Evolutionary conservation across 2,329 filamentous ascomycete genomes (phyloP), one percentile per base, ranked within the genome.

Genomic region (Lasiodiplodia sp.): DNA sequence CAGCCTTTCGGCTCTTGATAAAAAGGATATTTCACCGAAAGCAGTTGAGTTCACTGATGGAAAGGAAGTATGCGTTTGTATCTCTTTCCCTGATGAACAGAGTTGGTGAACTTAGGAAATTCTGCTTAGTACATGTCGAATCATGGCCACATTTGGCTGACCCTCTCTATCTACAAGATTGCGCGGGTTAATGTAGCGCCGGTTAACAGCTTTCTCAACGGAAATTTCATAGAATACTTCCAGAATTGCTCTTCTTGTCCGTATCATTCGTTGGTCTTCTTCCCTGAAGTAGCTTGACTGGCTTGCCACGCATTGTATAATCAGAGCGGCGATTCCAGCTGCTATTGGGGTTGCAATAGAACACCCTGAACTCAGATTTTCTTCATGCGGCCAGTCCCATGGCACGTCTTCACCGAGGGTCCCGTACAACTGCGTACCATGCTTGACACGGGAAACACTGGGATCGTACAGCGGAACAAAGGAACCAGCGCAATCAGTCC

Each of bases 221-320:
- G 51, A 53, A 0, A 53, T 53, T 8, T n/a, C 51, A 4, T 53
- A 2, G 16, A 53, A 28, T 4, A 53, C 5, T 3, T 8, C 51
- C 21, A 16, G 4, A 16, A 53, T 53, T 53, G 21, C 51, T 31
- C 2, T 5, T 18, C 4, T 53, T 16, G 3, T 53, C 23, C 51
- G 51, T 28, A 53, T 28, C 16, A 2, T 53, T 28, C 25, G 23
- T 16, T 18, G 23, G n/a, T n/a, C n/a, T n/a, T n/a, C n/a, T n/a
- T n/a, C n/a, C n/a, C n/a, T n/a, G n/a, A n/a, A n/a, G n/a, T n/a
- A n/a, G n/a, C n/a, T n/a, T n/a, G n/a, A n/a, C n/a, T n/a, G n/a
- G n/a, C n/a, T n/a, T n/a, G n/a, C n/a, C n/a, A n/a, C 51, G 51
- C 51, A 53, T 28, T 53, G 51, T 14, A 53, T 53, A 4, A 53